phyloP scores from a whole-genome alignment of 495 filamentous ascomycete genomes.

The Penicillium silybi region DNA sequence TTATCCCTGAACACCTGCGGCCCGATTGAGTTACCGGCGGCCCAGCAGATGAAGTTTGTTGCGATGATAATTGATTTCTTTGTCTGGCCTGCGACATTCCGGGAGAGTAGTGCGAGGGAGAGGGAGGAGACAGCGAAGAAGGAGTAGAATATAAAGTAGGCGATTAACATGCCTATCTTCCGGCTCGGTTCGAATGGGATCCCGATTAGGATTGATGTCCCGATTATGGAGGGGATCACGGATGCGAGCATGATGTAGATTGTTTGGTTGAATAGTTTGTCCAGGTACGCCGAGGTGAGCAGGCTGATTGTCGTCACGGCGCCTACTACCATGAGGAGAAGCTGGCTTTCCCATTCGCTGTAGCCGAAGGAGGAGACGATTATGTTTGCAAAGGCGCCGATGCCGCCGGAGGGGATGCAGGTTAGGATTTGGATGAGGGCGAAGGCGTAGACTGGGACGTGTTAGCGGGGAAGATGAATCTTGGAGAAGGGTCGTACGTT shows the following conservation, averaged over 20 bases:
- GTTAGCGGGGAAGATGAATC: conserved; percentile 17
- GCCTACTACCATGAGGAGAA: conserved; percentile 62
- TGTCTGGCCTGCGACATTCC: conserved; percentile 64
- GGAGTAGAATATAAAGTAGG: conserved; percentile 56
- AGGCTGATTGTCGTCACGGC: conserved; percentile 65
- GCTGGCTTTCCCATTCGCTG: conserved; percentile 34
- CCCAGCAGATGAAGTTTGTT: conserved; percentile 38
- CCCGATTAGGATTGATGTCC: conserved; percentile 4
- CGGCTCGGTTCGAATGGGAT: conserved; percentile 20
- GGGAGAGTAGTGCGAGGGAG: conserved; percentile 51
- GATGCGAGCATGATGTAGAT: conserved; percentile 56
- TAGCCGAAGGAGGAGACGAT: conserved; percentile 46
- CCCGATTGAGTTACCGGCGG: conserved; percentile 36
- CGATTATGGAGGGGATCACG: conserved; percentile 52
- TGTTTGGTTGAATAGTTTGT: conserved; percentile 58
- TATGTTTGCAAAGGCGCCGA: conserved; percentile 63
- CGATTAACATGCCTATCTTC: conserved; percentile 53
- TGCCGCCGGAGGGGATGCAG: conserved; percentile 58
- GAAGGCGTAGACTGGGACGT: conserved; percentile 26
- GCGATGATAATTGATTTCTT: conserved; percentile 54
- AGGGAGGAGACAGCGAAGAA: conserved; percentile 52
- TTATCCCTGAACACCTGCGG: conserved; percentile 41
- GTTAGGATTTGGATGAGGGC: conserved; percentile 54
- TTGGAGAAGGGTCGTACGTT: background rate
- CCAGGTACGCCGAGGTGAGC: conserved; percentile 55